phyloP scores from a whole-genome alignment of 2,329 filamentous ascomycete species.

The Ilyonectria sp. region DNA sequence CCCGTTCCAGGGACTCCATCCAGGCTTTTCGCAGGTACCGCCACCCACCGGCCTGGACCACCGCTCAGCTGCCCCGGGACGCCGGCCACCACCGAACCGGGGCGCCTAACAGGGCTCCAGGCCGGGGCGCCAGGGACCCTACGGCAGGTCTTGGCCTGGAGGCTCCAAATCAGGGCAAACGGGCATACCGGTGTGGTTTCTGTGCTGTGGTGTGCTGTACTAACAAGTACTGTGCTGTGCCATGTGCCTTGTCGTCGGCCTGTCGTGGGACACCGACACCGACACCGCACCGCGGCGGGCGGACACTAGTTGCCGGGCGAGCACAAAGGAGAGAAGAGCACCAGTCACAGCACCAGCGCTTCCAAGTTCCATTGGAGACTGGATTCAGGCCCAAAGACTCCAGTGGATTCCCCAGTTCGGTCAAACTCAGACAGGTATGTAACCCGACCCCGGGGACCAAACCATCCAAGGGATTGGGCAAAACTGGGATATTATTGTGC shows the following conservation, averaged over 20 bases:
- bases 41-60: constrained; percentile 10
- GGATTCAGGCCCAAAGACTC: not conserved
- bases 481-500: not conserved
- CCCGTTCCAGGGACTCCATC: constrained; percentile 1
- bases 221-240: not conserved
- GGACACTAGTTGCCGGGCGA: constrained; percentile 23
- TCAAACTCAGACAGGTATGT: not conserved
- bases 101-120: not conserved
- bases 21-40: not conserved
- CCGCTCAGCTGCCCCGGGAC: constrained; percentile 3
- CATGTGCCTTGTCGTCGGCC: constrained; percentile 18
- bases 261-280: constrained; percentile 19
- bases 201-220: not conserved
- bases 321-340: not conserved
- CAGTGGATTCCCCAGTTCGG: not conserved
- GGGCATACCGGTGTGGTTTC: constrained; percentile 20
- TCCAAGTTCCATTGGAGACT: not conserved
- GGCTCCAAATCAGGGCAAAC: constrained; percentile 12
- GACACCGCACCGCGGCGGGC: constrained; percentile 21
- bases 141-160: not conserved
- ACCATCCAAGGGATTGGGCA: not conserved
- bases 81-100: not conserved
- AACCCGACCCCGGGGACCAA: not conserved
- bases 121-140: not conserved
- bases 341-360: constrained; percentile 1